Evolutionary conservation across 306 rosid species (phyloP).

Genomic region (Astragalus glycyphyllos): DNA sequence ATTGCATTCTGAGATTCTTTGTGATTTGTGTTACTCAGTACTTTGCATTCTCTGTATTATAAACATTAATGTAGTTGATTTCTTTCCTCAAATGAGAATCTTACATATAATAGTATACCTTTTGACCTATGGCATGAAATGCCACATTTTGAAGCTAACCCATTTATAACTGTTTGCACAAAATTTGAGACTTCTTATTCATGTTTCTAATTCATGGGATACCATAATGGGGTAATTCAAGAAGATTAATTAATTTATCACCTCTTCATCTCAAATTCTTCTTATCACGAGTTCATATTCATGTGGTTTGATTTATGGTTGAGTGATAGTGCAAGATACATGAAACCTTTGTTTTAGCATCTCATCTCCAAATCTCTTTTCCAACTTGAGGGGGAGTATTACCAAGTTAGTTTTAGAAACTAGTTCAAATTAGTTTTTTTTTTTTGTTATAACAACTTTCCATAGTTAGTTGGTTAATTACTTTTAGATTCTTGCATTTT

Average conservation of each 20-base stretch:
- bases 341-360: no score
- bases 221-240: slow-evolving; percentile 13
- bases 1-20: slow-evolving; percentile 31
- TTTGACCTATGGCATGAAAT: slow-evolving; percentile 25
- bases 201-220: background rate
- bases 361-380: no score
- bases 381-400: no score
- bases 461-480: no score
- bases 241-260: background rate
- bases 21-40: no score
- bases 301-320: no score
- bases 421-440: no score
- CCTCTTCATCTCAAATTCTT: slow-evolving; percentile 18
- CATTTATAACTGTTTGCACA: background rate
- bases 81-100: slow-evolving; percentile 2
- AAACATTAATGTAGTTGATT: slow-evolving; percentile 3
- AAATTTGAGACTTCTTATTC: background rate
- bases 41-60: background rate
- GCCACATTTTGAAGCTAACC: slow-evolving; percentile 32
- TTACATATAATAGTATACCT: slow-evolving; percentile 23
- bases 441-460: no score
- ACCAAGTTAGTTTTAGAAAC: no score
- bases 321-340: no score
- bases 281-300: background rate
- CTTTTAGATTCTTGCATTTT: no score